These are phyloP conservation scores for Monosporascus sp. DNA, from an alignment of 2,329 filamentous ascomycete genomes.

Conservation along the genomic window DNA sequence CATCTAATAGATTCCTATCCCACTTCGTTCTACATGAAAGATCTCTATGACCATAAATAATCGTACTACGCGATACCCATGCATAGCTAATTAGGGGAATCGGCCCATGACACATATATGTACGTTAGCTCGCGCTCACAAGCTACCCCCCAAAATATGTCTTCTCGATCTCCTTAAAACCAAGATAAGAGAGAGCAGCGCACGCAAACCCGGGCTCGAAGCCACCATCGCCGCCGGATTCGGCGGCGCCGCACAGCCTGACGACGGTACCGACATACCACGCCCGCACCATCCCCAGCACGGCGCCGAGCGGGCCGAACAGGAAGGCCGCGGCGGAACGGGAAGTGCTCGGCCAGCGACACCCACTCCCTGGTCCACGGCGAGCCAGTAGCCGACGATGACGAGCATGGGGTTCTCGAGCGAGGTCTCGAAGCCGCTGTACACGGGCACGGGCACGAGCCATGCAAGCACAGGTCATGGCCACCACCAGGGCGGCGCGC, in stretches of 20 bases:
- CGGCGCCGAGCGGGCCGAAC: slow-evolving; percentile 53
- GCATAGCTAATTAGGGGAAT: too few relatives aligned
- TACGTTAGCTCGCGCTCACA: too few relatives aligned
- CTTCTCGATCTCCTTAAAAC: slow-evolving; percentile 16
- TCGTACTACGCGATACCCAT: too few relatives aligned
- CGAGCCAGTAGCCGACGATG: too few relatives aligned
- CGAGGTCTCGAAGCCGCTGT: slow-evolving; percentile 57
- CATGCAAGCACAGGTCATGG: slow-evolving; percentile 54
- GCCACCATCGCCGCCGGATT: slow-evolving; percentile 19
- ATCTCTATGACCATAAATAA: too few relatives aligned
- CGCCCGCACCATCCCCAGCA: slow-evolving; percentile 63
- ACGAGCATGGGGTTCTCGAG: slow-evolving; percentile 33
- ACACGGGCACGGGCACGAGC: slow-evolving; percentile 67
- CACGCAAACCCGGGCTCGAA: slow-evolving; percentile 23
- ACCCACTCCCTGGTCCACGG: too few relatives aligned
- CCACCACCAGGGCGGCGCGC: slow-evolving; percentile 58
- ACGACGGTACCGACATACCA: slow-evolving; percentile 68
- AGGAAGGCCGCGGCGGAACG: too few relatives aligned
- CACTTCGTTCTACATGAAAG: too few relatives aligned
- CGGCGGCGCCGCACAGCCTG: slow-evolving; percentile 45
- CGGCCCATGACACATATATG: too few relatives aligned
- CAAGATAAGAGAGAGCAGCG: slow-evolving; percentile 13
- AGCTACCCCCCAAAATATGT: slow-evolving; percentile 7
- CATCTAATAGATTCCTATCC: too few relatives aligned
- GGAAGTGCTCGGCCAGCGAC: too few relatives aligned